Evolutionary conservation across 257 asterid species (phyloP).

Genomic region (Salvia hispanica): DNA sequence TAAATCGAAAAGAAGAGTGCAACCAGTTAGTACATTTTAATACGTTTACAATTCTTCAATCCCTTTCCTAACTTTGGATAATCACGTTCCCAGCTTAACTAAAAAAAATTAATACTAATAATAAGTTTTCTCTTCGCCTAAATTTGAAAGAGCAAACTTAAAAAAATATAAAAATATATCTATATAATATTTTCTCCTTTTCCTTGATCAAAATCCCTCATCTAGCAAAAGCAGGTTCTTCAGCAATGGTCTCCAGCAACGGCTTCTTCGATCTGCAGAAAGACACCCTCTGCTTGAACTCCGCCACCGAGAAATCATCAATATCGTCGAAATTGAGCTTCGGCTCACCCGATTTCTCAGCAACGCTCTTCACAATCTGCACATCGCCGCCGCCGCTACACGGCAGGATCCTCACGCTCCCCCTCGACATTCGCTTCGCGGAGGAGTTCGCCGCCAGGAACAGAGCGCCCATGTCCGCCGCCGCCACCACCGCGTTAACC

Average conservation of each 20-base stretch:
- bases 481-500: constrained; percentile 71
- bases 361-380: constrained; percentile 16
- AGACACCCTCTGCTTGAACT: constrained; percentile 57
- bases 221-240: constrained; percentile 54
- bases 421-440: constrained; percentile 47
- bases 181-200: not conserved
- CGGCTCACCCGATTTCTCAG: constrained; percentile 32
- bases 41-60: no score
- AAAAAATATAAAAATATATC: not conserved
- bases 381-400: constrained; percentile 39
- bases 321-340: constrained; percentile 66
- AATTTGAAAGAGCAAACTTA: constrained; percentile 35
- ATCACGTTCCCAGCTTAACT: no score
- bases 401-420: constrained; percentile 57
- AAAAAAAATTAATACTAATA: not conserved
- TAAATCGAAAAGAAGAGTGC: no score
- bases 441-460: constrained; percentile 63
- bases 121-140: constrained; percentile 32
- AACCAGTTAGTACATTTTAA: no score
- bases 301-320: constrained; percentile 55
- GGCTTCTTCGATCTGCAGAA: constrained; percentile 86
- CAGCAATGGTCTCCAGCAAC: constrained; percentile 76
- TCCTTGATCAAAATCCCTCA: not conserved
- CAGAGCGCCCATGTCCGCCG: constrained; percentile 70
- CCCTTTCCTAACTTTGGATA: no score